phyloP scores from a whole-genome alignment of 2,329 filamentous ascomycete species.

The Lachnellula suecica region DNA sequence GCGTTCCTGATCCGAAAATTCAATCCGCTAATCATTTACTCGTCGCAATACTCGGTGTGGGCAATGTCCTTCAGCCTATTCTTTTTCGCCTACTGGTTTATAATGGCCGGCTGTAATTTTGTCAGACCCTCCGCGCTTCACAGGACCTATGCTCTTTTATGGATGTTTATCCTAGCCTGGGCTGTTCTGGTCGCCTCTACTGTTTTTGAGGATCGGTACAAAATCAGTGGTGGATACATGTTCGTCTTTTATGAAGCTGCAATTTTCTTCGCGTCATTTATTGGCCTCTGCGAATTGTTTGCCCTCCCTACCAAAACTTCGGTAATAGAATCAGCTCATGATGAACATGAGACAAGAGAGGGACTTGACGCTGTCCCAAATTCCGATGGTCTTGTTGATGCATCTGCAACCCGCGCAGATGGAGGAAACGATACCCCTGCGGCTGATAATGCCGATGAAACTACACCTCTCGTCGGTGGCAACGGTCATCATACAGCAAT shows the following conservation, averaged over 20 bases:
- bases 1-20: constrained; percentile 76
- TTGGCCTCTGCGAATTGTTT: constrained; percentile 80
- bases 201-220: constrained; percentile 72
- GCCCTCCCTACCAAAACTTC: constrained; percentile 69
- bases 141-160: constrained; percentile 76
- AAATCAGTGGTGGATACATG: constrained; percentile 76
- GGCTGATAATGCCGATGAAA: constrained; percentile 45
- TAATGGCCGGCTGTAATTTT: constrained; percentile 75
- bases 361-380: constrained; percentile 32
- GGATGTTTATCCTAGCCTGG: constrained; percentile 81
- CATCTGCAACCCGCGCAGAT: constrained; percentile 22
- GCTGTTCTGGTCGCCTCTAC: constrained; percentile 68
- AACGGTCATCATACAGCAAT: constrained; percentile 49
- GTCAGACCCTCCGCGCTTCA: constrained; percentile 84
- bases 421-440: constrained; percentile 27
- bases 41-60: constrained; percentile 85
- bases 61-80: constrained; percentile 82
- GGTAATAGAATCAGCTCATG: constrained; percentile 61
- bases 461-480: constrained; percentile 51
- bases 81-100: constrained; percentile 78
- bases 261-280: constrained; percentile 70
- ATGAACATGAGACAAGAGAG: constrained; percentile 45
- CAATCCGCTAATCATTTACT: constrained; percentile 90
- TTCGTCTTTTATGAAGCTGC: constrained; percentile 77
- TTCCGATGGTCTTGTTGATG: constrained; percentile 33